These are phyloP conservation scores for Trichoderma sp. DNA, from an alignment of 2,329 filamentous ascomycete species.

Conservation along the genomic window DNA sequence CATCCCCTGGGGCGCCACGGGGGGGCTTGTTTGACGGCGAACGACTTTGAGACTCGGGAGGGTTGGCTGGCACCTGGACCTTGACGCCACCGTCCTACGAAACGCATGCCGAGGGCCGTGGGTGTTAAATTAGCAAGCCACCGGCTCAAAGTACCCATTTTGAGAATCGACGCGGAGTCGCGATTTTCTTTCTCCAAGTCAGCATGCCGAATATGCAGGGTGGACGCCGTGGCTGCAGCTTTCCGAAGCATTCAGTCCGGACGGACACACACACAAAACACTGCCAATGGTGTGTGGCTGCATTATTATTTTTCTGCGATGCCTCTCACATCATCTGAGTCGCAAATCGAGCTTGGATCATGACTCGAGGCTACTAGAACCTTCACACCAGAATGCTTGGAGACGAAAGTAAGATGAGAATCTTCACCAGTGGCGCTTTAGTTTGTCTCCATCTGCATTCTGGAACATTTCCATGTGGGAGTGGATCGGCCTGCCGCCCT, in stretches of 20 bases:
- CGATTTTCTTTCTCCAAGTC: neutral
- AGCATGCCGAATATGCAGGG: neutral
- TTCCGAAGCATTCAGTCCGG: conserved; percentile 15
- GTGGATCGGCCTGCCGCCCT: conserved; percentile 15
- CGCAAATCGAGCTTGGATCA: neutral
- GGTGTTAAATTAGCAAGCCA: neutral
- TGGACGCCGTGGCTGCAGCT: conserved; percentile 8
- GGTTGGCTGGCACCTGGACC: conserved; percentile 9
- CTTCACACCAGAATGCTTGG: neutral
- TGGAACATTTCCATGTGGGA: conserved; percentile 6
- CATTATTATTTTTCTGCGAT: neutral
- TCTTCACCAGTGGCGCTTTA: conserved; percentile 15
- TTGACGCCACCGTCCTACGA: conserved; percentile 22
- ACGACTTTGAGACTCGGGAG: conserved; percentile 10
- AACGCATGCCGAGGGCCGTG: neutral
- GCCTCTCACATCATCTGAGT: neutral
- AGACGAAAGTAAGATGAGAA: neutral
- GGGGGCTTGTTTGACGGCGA: conserved; percentile 11
- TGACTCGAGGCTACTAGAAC: conserved; percentile 1
- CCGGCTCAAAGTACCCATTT: too few species aligned
- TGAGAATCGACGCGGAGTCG: neutral
- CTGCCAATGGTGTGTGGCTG: neutral
- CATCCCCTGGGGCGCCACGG: neutral
- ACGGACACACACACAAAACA: neutral
- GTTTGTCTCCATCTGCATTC: conserved; percentile 9